Percentiles rank a stretch among this genome's conserved stretches.
Evolutionary conservation across 495 filamentous ascomycete species (phyloP).

Genomic region (Talaromyces proteolyticus): DNA sequence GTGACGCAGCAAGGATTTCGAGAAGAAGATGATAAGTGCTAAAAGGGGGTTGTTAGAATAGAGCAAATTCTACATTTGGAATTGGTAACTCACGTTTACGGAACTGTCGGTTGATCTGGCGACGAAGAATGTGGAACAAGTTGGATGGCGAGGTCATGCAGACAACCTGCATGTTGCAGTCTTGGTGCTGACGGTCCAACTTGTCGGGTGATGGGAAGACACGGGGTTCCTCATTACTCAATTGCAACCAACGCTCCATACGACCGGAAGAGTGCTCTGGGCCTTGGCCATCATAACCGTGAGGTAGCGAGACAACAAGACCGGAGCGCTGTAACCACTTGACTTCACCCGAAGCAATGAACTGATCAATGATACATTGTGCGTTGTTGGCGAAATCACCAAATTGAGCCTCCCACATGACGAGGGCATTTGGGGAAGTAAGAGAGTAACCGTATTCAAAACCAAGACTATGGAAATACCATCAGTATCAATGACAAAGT

Average conservation of each 20-base stretch:
- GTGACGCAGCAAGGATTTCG: conserved; percentile 88
- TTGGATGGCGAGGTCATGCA: conserved; percentile 92
- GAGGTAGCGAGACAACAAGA: conserved; percentile 87
- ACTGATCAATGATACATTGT: conserved; percentile 98
- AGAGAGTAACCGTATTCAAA: conserved; percentile 99
- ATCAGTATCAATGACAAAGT: conserved; percentile 14
- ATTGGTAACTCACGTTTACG: conserved; percentile 74
- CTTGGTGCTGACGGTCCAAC: conserved; percentile 95
- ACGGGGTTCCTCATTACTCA: conserved; percentile 96
- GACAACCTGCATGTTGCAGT: conserved; percentile 98
- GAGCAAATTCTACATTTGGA: no score
- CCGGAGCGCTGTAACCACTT: conserved; percentile 99
- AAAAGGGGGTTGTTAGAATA: conserved; percentile 4
- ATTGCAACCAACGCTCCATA: conserved; percentile 94
- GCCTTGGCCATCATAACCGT: conserved; percentile 97
- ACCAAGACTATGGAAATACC: conserved; percentile 53
- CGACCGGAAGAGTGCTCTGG: conserved; percentile 97
- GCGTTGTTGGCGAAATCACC: conserved; percentile 99
- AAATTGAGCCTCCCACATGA: conserved; percentile 99
- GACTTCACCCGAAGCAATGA: conserved; percentile 92
- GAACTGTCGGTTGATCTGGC: conserved; percentile 99
- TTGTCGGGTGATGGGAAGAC: conserved; percentile 82
- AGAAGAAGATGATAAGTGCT: conserved; percentile 97
- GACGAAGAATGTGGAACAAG: conserved; percentile 90
- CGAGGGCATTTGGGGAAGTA: conserved; percentile 90